Evolutionary conservation across 345 rosid species (phyloP).

Genomic region (Syzygium jambos): DNA sequence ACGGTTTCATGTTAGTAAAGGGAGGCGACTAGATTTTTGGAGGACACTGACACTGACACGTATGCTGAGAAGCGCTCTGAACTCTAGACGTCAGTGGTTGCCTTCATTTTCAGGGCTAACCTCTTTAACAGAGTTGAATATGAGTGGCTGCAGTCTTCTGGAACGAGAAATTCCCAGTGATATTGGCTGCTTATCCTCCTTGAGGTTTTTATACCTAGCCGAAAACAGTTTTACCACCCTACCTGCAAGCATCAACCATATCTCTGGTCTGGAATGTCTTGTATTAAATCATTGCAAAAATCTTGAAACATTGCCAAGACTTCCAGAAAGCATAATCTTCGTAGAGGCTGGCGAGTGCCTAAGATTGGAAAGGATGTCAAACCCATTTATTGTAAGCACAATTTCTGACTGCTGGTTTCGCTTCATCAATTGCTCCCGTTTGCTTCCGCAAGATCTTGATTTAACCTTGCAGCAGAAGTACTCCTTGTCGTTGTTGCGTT

Average conservation of each 20-base stretch:
- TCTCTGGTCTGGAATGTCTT: rapidly evolving
- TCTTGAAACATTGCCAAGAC: neutral
- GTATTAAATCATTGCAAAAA: neutral
- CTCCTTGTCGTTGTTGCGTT: neutral
- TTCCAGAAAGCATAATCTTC: rapidly evolving
- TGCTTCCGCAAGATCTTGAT: neutral
- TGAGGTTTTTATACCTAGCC: neutral
- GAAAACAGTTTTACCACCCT: neutral
- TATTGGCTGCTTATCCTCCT: neutral
- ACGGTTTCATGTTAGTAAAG: neutral
- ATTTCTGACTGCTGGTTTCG: neutral
- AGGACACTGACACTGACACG: rapidly evolving
- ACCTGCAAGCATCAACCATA: neutral
- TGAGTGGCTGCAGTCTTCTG: neutral
- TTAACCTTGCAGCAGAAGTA: neutral
- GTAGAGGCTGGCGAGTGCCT: neutral
- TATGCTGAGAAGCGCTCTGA: neutral
- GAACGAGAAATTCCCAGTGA: neutral
- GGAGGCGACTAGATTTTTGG: neutral
- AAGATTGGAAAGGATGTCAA: neutral
- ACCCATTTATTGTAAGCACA: neutral
- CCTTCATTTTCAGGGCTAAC: neutral
- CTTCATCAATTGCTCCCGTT: neutral
- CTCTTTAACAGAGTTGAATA: neutral
- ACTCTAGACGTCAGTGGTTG: rapidly evolving